Conservation (phyloP, 176 grass and related monocot species). For the Tuctoria greenei region DNA sequence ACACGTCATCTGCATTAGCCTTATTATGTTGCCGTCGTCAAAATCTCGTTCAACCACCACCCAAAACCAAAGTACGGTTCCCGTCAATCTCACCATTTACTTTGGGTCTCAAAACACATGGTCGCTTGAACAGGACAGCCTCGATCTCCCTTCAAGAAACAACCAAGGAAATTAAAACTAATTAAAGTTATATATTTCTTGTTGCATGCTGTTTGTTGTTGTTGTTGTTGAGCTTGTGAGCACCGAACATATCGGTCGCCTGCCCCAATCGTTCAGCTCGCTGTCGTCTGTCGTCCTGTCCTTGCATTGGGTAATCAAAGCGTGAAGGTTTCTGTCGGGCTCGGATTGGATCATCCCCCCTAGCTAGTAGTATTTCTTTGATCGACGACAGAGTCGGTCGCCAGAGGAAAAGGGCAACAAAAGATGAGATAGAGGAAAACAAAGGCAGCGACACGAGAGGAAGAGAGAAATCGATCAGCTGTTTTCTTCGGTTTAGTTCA, state of each 20-base stretch:
- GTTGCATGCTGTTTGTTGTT: background rate
- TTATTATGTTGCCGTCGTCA: no score
- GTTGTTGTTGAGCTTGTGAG: conserved; percentile 3
- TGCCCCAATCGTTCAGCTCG: background rate
- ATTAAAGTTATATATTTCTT: background rate
- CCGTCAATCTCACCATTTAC: background rate
- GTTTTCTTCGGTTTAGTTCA: conserved; percentile 1
- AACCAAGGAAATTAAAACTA: background rate
- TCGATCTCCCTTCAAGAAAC: conserved; percentile 18
- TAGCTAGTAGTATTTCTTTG: no score
- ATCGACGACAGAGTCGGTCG: conserved; percentile 25
- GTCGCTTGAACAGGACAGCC: background rate
- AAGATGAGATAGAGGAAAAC: background rate
- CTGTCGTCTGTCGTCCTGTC: no score
- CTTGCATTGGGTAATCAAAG: conserved; percentile 22
- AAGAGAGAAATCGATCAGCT: background rate
- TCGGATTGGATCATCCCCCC: conserved; percentile 23
- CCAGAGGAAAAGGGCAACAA: background rate
- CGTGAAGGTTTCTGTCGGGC: conserved; percentile 14
- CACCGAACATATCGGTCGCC: background rate
- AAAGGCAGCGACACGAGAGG: background rate
- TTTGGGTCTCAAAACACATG: background rate
- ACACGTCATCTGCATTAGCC: no score
- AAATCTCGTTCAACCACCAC: conserved; percentile 21
- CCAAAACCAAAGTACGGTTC: background rate